These are phyloP conservation scores for Penstemon newberryi DNA, from an alignment of 257 asterid genomes.

Conservation along the genomic window DNA sequence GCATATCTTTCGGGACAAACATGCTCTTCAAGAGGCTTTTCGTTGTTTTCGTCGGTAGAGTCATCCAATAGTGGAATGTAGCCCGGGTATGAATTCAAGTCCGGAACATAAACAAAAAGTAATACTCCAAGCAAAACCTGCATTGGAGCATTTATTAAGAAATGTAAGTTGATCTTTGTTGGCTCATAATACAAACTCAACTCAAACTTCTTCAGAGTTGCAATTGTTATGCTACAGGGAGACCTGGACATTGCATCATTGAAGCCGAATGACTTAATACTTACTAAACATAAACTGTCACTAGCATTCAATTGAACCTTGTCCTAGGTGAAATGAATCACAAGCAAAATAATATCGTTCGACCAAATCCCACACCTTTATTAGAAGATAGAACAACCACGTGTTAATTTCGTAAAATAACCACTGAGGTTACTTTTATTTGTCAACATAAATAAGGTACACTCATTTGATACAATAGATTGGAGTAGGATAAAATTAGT, in stretches of 20 bases:
- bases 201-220: background rate
- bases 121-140: constrained; percentile 66
- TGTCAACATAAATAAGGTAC: constrained; percentile 9
- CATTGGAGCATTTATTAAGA: constrained; percentile 23
- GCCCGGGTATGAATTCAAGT: constrained; percentile 64
- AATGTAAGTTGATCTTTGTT: constrained; percentile 11
- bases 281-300: constrained; percentile 21
- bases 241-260: constrained; percentile 8
- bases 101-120: constrained; percentile 63
- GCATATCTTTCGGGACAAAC: constrained; percentile 81
- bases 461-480: constrained; percentile 8
- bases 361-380: constrained; percentile 18
- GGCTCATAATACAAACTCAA: background rate
- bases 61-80: constrained; percentile 57
- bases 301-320: background rate
- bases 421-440: background rate
- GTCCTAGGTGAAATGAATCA: constrained; percentile 3
- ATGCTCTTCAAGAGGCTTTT: constrained; percentile 53
- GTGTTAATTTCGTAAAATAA: constrained; percentile 4
- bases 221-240: constrained; percentile 8
- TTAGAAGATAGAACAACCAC: constrained; percentile 9
- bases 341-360: constrained; percentile 6
- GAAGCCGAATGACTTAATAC: constrained; percentile 15
- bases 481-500: background rate
- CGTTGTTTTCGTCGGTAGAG: constrained; percentile 42